Evolutionary conservation across 495 filamentous ascomycete species (phyloP), one percentile per base, ranked within the genome.

Genomic region (Wilcoxina mikolae): DNA sequence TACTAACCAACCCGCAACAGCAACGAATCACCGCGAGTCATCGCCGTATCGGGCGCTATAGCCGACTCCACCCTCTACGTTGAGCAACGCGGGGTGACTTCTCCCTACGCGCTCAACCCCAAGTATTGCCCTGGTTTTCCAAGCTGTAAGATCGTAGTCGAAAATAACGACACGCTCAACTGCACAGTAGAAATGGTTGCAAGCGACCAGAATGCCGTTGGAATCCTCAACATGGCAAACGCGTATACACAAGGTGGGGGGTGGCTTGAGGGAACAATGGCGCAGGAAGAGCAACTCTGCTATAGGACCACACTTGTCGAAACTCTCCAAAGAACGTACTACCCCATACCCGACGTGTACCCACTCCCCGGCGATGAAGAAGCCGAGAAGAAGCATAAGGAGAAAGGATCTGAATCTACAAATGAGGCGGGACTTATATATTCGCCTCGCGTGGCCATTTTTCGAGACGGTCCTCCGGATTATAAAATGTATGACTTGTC

Each of bases 211-310:
- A 67, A 67, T 15, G 68, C 68, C 1, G 71, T 81, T 3, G 76
- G 73, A 27, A 69, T 83, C 15, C 69, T 84, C 26, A 83, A 83
- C 60, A 70, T 82, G 58, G 81, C 78, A 7, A 80, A 74, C 33
- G 73, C 73, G 9, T 27, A 50, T 1, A 62, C 48, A 0, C 62
- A 70, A 11, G 80, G 78, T 23, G 79, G 81, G 11, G 76, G 74
- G n/a, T 84, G 74, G 73, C 56, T 71, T 1, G 58, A 58, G 4
- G 78, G 78, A 12, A 56, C 74, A 3, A 61, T 69, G 27, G 79
- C 80, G 2, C 81, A 83, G 61, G 82, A 84, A 62, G 80, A 83
- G 65, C 71, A 74, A 1, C 65, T 84, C n/a, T 83, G 76, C 65
- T 80, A 75, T 60, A 76, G 62, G 38, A 79, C 74, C 56, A 80